Conservation (phyloP, 305 asterid species). For the Fraxinus sp. region DNA sequence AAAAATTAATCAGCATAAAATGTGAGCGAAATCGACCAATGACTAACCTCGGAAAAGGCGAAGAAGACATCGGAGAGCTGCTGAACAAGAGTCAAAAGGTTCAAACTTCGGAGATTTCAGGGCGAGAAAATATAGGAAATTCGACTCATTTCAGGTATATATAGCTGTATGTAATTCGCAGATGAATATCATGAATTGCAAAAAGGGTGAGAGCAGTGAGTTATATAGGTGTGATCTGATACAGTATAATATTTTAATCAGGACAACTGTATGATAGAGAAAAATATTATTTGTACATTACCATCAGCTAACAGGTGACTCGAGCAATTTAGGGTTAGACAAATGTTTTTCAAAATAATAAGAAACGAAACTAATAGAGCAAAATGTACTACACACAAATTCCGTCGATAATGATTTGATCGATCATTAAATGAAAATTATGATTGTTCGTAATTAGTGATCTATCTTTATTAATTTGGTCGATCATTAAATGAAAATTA, state of each 20-base stretch:
- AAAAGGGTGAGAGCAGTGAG: background rate
- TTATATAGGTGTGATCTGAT: background rate
- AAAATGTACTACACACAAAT: background rate
- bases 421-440: background rate
- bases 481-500: background rate
- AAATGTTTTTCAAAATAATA: background rate
- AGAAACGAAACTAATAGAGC: background rate
- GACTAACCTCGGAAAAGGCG: slow-evolving; percentile 1
- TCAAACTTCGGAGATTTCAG: background rate
- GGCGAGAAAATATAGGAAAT: background rate
- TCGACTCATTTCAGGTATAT: background rate
- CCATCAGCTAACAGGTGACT: background rate
- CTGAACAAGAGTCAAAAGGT: background rate
- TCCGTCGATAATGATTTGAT: background rate
- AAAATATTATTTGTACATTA: background rate
- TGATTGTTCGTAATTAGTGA: too few species aligned
- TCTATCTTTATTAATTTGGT: too few species aligned
- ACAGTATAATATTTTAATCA: background rate
- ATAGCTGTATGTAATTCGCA: background rate
- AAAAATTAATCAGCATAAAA: background rate
- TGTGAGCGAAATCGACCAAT: background rate
- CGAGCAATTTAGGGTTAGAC: background rate
- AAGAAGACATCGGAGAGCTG: slow-evolving; percentile 3
- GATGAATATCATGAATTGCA: background rate
- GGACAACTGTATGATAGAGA: background rate